Conservation (phyloP, 2,329 filamentous ascomycete genomes). For the Fusarium temperatum region DNA sequence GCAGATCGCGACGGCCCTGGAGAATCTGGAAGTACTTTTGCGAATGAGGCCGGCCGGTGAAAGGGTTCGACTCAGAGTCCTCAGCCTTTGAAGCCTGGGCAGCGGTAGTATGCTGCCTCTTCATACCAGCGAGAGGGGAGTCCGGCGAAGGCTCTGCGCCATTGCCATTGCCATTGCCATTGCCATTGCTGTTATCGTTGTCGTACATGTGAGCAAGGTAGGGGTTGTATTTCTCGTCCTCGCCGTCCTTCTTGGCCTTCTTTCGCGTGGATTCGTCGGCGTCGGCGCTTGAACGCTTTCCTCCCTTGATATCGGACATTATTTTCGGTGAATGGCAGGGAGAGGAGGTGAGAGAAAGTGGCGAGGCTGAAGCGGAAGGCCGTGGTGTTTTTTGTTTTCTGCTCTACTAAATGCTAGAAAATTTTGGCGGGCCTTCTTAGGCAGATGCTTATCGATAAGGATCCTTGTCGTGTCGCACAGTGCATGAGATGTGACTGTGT, state of each 20-base stretch:
- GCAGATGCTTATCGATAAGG: constrained; percentile 48
- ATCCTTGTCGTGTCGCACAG: constrained; percentile 17
- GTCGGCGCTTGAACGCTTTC: constrained; percentile 58
- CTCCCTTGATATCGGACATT: constrained; percentile 53
- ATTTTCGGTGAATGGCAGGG: constrained; percentile 7
- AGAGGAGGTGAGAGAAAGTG: constrained; percentile 17
- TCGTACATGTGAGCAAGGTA: constrained; percentile 93
- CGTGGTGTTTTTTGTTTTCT: constrained; percentile 33
- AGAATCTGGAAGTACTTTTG: constrained; percentile 91
- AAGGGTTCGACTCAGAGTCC: constrained; percentile 84
- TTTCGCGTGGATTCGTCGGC: constrained; percentile 53
- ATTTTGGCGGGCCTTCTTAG: constrained; percentile 42
- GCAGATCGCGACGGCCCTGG: constrained; percentile 82
- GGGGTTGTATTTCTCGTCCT: constrained; percentile 68
- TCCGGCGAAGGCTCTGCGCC: constrained; percentile 47
- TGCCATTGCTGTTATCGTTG: constrained; percentile 51
- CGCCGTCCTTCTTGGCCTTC: constrained; percentile 53
- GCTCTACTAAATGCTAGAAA: constrained; percentile 33
- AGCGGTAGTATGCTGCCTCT: constrained; percentile 82
- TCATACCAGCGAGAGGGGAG: constrained; percentile 71
- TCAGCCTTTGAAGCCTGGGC: constrained; percentile 77
- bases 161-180: constrained; percentile 47
- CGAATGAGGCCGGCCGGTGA: constrained; percentile 81
- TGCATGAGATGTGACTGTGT: neutral
- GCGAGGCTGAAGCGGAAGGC: constrained; percentile 38